Evolutionary conservation across 2,329 filamentous ascomycete species (phyloP), one percentile per base, ranked within the genome.

Genomic region (Diaporthe ilicicola): DNA sequence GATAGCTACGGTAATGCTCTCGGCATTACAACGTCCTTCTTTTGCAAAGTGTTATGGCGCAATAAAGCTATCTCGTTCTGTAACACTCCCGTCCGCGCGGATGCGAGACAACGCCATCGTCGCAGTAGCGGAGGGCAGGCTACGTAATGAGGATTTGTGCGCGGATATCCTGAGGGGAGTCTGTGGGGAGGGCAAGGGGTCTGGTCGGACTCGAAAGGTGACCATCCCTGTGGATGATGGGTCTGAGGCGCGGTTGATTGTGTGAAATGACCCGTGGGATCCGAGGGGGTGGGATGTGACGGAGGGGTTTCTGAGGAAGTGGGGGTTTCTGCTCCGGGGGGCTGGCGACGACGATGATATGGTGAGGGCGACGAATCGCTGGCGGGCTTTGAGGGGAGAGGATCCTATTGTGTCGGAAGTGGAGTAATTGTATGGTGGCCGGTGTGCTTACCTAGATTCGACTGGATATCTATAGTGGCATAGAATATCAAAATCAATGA

Each of bases 201-300:
- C 12, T 5, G 46, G 29, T 6, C 4, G 37, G 8, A 32, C 15
- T 39, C 13, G 3, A 32, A 17, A n/a, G 4, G 19, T 9, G 12
- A 22, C 17, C 44, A 9, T 2, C 22, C 32, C 10, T 8, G 32
- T 27, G 17, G 34, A 56, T n/a, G 27, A 53, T 3, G 44, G 4
- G 1, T 24, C 13, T 27, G 65, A 71, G 15, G 65, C 65, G 15
- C 42, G 70, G 65, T 12, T 73, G 10, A 69, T 73, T 7, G 69
- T 66, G 29, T 72, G 65, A 65, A 59, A 59, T 17, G 32, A n/a
- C 19, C 72, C 78, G 1, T 81, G 77, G 78, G 74, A 78, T 68
- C 75, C 76, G 0, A 54, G 29, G 8, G 77, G 75, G 7, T 80
- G 78, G 71, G 77, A 81, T 69, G 46, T 78, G 15, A 77, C 77